Evolutionary conservation across 345 rosid genomes (phyloP).

Genomic region (Eucalyptus rudis): DNA sequence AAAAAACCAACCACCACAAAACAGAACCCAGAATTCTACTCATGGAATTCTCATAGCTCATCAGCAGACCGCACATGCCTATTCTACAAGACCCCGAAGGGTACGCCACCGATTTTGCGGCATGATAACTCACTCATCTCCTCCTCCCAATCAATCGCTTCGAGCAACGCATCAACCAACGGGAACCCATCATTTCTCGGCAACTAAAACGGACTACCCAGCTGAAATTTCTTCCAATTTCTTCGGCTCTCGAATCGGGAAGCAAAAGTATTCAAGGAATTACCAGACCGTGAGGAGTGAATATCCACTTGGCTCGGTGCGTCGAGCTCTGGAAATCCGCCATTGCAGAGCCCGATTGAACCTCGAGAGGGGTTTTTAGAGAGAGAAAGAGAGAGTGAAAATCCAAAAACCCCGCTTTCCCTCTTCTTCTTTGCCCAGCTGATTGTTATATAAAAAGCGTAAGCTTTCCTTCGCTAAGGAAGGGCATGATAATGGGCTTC

Average conservation of each 20-base stretch:
- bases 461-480: too few species aligned
- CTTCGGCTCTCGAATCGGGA: not conserved
- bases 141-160: not conserved
- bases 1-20: not conserved
- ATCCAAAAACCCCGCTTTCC: not conserved
- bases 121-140: not conserved
- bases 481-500: not conserved
- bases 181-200: not conserved
- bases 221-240: not conserved
- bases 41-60: not conserved
- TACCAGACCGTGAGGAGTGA: conserved; percentile 71
- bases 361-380: not conserved
- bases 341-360: conserved; percentile 13
- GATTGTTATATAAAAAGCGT: too few species aligned
- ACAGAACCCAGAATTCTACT: not conserved
- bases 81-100: not conserved
- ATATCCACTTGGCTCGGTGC: conserved; percentile 87
- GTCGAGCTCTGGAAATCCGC: conserved; percentile 89
- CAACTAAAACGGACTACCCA: not conserved
- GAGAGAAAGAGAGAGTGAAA: not conserved
- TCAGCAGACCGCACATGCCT: not conserved
- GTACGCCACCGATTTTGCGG: not conserved
- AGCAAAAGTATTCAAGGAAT: not conserved
- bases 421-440: not conserved
- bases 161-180: not conserved